Evolutionary conservation across 1,284 basidiomycete species (phyloP), one percentile per base, ranked within the genome.

Genomic region (Apiotrichum mycotoxinovorans): DNA sequence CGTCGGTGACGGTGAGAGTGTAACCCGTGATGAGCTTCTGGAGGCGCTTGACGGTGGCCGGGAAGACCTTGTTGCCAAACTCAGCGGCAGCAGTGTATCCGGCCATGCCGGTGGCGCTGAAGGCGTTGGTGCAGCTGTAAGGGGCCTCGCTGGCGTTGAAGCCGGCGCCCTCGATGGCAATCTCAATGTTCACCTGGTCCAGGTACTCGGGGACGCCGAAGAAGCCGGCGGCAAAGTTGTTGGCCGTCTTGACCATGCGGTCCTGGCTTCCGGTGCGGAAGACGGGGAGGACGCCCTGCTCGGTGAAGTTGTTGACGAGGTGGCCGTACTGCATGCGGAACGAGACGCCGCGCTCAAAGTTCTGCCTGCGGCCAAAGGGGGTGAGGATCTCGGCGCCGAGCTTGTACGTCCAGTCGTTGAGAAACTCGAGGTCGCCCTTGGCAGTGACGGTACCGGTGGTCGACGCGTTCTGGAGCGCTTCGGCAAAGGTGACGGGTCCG

Each of bases 181-280:
- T 70, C 56, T 64, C 66, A 45, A 91, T 86, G 26, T 85, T 91
- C 58, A 91, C 86, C 61, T 86, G 85, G 69, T 89, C 85, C 71
- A 91, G 85, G 15, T 89, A 89, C 62, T 87, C 86, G 33, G 41
- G 49, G n/a, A n/a, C n/a, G 1, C 89, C 89, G 69, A 91, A 92
- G 81, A 92, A 91, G 0, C 89, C 89, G 40, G 89, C 79, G 3
- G 89, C 89, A 68, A 92, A 91, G 73, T 91, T 91, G 61, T 87
- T 72, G 44, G 88, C 88, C 10, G 88, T 91, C 27, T 86, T 80
- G 34, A 88, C 81, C 88, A 91, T 91, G 26, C 89, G 86, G 71
- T 91, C 84, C 83, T 91, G 87, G 2, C 54, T 58, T 34, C 69
- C 89, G 0, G 91, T 92, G 43, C 91, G 84, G 78, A 94, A 91